Conservation (phyloP, 495 filamentous ascomycete species). For the Neurospora terricola region DNA sequence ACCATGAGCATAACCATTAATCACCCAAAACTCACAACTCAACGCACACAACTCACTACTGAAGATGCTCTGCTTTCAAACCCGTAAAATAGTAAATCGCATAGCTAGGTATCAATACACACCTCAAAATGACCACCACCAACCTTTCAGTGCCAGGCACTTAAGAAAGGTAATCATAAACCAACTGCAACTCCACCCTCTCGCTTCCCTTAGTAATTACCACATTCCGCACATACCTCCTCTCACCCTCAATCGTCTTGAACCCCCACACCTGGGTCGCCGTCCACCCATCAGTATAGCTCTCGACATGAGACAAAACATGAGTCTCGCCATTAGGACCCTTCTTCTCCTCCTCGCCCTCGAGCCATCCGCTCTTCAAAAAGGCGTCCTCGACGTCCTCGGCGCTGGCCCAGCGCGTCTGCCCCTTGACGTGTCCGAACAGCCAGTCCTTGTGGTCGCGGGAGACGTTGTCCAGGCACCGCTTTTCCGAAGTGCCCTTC, state of each 20-base stretch:
- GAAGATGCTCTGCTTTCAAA: not conserved
- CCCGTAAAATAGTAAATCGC: not conserved
- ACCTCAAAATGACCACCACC: not conserved
- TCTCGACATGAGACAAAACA: slow-evolving; percentile 46
- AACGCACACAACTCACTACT: too few relatives aligned
- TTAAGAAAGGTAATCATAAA: slow-evolving; percentile 53
- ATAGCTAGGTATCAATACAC: not conserved
- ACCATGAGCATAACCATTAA: not conserved
- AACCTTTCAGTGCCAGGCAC: too few relatives aligned
- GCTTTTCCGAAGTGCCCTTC: slow-evolving; percentile 59
- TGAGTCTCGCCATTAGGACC: slow-evolving; percentile 40
- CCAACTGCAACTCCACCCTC: slow-evolving; percentile 53
- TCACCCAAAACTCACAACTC: not conserved
- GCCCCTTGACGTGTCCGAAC: slow-evolving; percentile 63
- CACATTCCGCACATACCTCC: slow-evolving; percentile 58
- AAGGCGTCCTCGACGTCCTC: slow-evolving; percentile 33
- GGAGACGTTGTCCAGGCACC: slow-evolving; percentile 57
- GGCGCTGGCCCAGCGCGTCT: slow-evolving; percentile 40
- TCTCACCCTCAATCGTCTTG: slow-evolving; percentile 40
- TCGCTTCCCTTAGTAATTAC: slow-evolving; percentile 54
- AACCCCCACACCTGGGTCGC: slow-evolving; percentile 51
- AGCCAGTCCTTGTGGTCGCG: slow-evolving; percentile 70
- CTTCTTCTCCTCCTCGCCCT: slow-evolving; percentile 36
- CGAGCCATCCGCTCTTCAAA: slow-evolving; percentile 41
- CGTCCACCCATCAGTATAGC: slow-evolving; percentile 46